Percentiles rank a stretch among this genome's conserved stretches.
Evolutionary conservation across 345 rosid genomes (phyloP).

Genomic region (Eucalyptus virginea): DNA sequence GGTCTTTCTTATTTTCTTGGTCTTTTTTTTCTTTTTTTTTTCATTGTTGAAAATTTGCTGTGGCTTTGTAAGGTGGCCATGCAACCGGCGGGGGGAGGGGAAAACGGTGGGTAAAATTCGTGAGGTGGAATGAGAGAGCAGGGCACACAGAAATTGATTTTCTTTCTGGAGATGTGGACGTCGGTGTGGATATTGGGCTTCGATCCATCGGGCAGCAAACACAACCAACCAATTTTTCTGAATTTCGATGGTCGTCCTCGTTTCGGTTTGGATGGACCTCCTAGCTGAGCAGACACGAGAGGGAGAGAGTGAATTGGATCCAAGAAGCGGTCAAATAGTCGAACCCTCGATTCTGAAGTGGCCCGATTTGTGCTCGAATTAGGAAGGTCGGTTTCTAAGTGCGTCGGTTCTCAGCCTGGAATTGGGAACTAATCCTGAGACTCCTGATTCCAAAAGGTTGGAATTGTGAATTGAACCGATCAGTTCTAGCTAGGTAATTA

Average conservation of each 20-base stretch:
- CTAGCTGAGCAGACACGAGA: neutral
- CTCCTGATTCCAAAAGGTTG: neutral
- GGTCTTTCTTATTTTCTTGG: neutral
- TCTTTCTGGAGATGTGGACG: neutral
- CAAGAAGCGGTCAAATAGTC: neutral
- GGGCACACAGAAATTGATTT: neutral
- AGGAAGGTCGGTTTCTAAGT: neutral
- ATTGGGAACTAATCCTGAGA: neutral
- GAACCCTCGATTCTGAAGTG: neutral
- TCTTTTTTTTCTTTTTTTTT: neutral
- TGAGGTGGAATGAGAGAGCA: neutral
- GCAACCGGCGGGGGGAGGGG: neutral
- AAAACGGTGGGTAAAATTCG: neutral
- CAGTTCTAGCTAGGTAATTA: neutral
- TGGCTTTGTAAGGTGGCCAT: neutral
- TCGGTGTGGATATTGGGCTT: neutral
- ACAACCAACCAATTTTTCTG: neutral
- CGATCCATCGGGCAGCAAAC: neutral
- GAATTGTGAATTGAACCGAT: neutral
- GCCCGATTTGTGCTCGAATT: neutral
- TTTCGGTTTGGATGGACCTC: neutral
- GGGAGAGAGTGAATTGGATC: neutral
- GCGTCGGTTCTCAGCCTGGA: accelerated
- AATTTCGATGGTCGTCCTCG: neutral
- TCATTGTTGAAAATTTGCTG: neutral